phyloP scores from a whole-genome alignment of 192 early-diverging fungal genomes.

The Linnemannia hyalina region DNA sequence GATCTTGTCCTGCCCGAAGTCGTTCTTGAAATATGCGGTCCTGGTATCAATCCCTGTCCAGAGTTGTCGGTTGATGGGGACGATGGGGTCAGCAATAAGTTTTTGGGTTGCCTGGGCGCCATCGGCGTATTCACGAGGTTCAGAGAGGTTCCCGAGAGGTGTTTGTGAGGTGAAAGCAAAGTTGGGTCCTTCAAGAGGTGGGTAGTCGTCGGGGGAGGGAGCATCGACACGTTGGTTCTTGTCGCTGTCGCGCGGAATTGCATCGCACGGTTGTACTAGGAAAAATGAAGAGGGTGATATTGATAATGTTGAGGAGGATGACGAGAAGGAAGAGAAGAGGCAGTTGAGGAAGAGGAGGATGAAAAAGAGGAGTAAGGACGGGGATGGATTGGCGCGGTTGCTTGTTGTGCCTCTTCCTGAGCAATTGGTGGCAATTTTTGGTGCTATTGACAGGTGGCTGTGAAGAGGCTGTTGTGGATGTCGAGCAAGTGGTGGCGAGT shows the following conservation, averaged over 20 bases:
- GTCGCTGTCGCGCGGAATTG: background rate
- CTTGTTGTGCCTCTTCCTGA: no score
- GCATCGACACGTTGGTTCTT: constrained; percentile 41
- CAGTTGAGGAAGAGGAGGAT: constrained; percentile 34
- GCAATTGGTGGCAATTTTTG: background rate
- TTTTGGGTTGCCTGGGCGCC: constrained; percentile 46
- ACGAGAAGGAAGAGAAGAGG: constrained; percentile 13
- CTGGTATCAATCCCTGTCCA: constrained; percentile 45
- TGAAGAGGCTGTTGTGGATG: no score
- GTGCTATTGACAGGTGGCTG: no score
- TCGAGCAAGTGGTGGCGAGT: no score
- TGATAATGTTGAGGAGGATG: background rate
- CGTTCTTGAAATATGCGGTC: constrained; percentile 40
- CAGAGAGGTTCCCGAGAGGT: constrained; percentile 24
- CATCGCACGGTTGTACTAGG: constrained; percentile 27
- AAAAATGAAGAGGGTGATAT: background rate
- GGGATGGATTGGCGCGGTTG: background rate
- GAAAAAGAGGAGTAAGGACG: constrained; percentile 29
- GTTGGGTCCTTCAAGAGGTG: constrained; percentile 16
- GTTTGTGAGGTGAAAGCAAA: constrained; percentile 33
- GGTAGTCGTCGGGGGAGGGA: constrained; percentile 33
- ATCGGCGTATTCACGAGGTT: constrained; percentile 35
- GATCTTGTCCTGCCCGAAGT: constrained; percentile 33
- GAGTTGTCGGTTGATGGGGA: constrained; percentile 35
- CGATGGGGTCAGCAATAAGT: constrained; percentile 27